A percentile compares a stretch with the other conserved stretches of the same genome.
These are phyloP conservation scores for Parietaria judaica DNA, from an alignment of 306 rosid genomes.

Conservation along the genomic window DNA sequence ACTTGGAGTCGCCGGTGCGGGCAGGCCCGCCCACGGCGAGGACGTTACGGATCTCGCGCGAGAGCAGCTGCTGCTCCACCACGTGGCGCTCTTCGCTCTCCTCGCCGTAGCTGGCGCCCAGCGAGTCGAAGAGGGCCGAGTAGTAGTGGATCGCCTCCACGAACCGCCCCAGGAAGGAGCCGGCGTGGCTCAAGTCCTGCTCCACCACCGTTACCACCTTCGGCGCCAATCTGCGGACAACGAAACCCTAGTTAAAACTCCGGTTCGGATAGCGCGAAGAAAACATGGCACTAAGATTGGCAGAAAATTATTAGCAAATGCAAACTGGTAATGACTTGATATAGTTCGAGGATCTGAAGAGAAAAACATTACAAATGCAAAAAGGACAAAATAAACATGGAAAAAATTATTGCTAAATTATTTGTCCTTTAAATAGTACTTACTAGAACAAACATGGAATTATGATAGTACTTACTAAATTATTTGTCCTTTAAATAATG, in stretches of 20 bases:
- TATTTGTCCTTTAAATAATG: too few species aligned
- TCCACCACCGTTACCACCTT: conserved; percentile 98
- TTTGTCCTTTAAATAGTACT: too few species aligned
- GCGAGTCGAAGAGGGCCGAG: conserved; percentile 86
- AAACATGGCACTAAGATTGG: too few species aligned
- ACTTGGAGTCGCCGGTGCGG: conserved; percentile 75
- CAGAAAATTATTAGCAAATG: too few species aligned
- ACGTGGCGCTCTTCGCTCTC: conserved; percentile 95
- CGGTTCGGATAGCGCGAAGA: too few species aligned
- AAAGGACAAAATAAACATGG: too few species aligned
- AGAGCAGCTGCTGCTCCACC: conserved; percentile 86
- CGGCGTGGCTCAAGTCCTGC: conserved; percentile 86
- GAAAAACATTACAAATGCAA: too few species aligned
- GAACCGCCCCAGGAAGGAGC: conserved; percentile 88
- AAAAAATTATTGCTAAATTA: too few species aligned
- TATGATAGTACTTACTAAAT: too few species aligned
- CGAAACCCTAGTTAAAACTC: not conserved
- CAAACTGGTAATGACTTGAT: too few species aligned
- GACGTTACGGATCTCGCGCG: conserved; percentile 85
- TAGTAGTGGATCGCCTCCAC: conserved; percentile 98
- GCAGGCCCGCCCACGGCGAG: conserved; percentile 89
- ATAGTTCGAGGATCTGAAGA: too few species aligned
- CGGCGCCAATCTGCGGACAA: conserved; percentile 60
- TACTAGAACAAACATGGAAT: too few species aligned
- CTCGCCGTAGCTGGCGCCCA: conserved; percentile 90